Evolutionary conservation across 208 protist genomes (phyloP).

Genomic region (Acanthamoeba triangularis): DNA sequence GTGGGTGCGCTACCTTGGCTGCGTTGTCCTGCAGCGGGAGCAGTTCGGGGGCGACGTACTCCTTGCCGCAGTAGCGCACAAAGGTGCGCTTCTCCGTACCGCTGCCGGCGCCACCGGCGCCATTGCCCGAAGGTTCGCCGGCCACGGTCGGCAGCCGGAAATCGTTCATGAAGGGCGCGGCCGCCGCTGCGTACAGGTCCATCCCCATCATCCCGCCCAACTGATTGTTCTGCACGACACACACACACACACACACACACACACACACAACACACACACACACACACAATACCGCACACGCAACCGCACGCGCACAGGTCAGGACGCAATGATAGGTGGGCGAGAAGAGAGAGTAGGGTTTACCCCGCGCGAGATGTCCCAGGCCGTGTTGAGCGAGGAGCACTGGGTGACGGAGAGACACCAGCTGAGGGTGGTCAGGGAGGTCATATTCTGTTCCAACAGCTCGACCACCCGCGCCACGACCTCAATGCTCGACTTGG

Average conservation of each 20-base stretch:
- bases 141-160: neutral
- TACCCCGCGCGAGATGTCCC: neutral
- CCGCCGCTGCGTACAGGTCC: slow-evolving; percentile 16
- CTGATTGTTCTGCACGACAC: no score
- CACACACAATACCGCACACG: no score
- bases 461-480: slow-evolving; percentile 13
- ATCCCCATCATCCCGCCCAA: neutral
- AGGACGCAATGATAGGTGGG: no score
- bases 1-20: neutral
- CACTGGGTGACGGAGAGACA: slow-evolving; percentile 29
- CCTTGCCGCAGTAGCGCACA: slow-evolving; percentile 21
- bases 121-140: no score
- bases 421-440: slow-evolving; percentile 40
- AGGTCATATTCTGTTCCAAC: slow-evolving; percentile 23
- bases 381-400: slow-evolving; percentile 18
- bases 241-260: no score
- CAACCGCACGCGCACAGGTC: no score
- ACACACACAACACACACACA: no score
- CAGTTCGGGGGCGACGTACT: slow-evolving; percentile 16
- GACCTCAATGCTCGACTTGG: slow-evolving; percentile 24
- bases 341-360: no score
- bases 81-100: neutral
- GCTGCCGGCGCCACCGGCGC: neutral
- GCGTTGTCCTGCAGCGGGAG: slow-evolving; percentile 15
- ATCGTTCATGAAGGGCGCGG: neutral